Evolutionary conservation across 176 grass and related monocot genomes (phyloP).

Genomic region (Cenchrus americanus): DNA sequence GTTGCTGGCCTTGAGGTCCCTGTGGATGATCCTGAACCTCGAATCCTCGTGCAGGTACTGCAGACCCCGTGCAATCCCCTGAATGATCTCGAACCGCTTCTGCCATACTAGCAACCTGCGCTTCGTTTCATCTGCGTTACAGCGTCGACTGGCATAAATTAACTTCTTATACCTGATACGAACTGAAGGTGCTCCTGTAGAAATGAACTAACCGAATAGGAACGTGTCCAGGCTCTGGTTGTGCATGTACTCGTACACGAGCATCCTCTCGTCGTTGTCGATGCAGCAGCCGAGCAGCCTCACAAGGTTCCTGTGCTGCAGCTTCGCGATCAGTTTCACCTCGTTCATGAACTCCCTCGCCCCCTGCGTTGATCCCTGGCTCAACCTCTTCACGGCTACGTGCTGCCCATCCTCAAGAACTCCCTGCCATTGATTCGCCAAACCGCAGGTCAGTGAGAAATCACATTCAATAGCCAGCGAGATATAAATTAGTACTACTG

Average conservation of each 20-base stretch:
- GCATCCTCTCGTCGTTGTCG: slow-evolving; percentile 52
- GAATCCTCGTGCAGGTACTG: slow-evolving; percentile 61
- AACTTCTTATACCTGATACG: not conserved
- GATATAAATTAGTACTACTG: not conserved
- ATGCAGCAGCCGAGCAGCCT: slow-evolving; percentile 49
- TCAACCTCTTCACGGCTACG: slow-evolving; percentile 59
- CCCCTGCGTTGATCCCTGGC: slow-evolving; percentile 42
- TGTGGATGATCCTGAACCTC: slow-evolving; percentile 59
- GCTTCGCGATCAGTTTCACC: slow-evolving; percentile 48
- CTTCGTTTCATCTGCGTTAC: slow-evolving; percentile 46
- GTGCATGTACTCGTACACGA: slow-evolving; percentile 66
- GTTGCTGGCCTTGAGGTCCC: slow-evolving; percentile 52
- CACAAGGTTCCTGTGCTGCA: slow-evolving; percentile 58
- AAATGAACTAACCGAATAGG: slow-evolving; percentile 54
- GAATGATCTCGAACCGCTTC: slow-evolving; percentile 50
- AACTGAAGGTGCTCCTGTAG: not conserved
- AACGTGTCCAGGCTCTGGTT: slow-evolving; percentile 61
- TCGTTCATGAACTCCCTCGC: slow-evolving; percentile 61
- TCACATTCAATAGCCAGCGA: not conserved
- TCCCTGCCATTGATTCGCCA: slow-evolving; percentile 42
- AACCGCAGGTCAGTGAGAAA: not conserved
- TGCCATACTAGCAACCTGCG: slow-evolving; percentile 45
- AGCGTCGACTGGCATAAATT: not conserved
- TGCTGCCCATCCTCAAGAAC: slow-evolving; percentile 52
- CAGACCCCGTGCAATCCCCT: slow-evolving; percentile 53